A percentile compares a stretch with the other conserved stretches of the same genome.
Conservation (phyloP, 1,284 basidiomycete species). For the Leccinum griseonigrum region DNA sequence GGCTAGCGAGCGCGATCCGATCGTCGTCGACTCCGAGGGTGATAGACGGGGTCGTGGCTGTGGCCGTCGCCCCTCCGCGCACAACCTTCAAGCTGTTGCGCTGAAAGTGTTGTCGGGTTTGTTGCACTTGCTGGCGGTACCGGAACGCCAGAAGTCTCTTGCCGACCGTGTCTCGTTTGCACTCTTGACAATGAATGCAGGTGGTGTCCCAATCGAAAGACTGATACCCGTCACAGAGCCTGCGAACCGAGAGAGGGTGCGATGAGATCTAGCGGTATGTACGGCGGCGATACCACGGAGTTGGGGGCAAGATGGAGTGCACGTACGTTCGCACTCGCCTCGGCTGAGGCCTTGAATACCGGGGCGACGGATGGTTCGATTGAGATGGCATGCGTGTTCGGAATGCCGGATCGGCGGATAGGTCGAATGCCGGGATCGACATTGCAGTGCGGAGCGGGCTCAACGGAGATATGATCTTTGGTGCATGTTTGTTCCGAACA, state of each 20-base stretch:
- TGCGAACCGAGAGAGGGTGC: constrained; percentile 2
- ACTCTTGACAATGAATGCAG: constrained; percentile 29
- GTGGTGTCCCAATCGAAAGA: constrained; percentile 17
- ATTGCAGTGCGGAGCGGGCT: constrained; percentile 27
- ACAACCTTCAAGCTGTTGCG: neutral
- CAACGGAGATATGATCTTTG: constrained; percentile 31
- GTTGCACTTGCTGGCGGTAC: constrained; percentile 13
- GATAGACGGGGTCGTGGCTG: neutral
- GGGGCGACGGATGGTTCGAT: constrained; percentile 18
- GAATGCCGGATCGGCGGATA: constrained; percentile 21
- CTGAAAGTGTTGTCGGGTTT: constrained; percentile 1
- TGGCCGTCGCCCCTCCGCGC: neutral
- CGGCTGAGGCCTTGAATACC: constrained; percentile 19
- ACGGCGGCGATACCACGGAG: neutral
- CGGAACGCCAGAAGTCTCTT: constrained; percentile 24
- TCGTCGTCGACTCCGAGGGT: constrained; percentile 8
- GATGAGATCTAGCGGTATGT: constrained; percentile 5
- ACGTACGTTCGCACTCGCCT: constrained; percentile 29
- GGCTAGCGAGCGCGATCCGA: constrained; percentile 6
- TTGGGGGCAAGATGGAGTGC: neutral
- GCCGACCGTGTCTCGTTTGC: constrained; percentile 26
- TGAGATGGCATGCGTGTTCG: constrained; percentile 23
- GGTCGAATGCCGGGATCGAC: neutral
- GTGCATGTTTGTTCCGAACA: constrained; percentile 24
- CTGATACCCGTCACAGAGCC: constrained; percentile 25